Percentiles rank a stretch among this genome's conserved stretches.
Evolutionary conservation across 2,329 filamentous ascomycete species (phyloP).

Genomic region (Alternaria ethzedia): DNA sequence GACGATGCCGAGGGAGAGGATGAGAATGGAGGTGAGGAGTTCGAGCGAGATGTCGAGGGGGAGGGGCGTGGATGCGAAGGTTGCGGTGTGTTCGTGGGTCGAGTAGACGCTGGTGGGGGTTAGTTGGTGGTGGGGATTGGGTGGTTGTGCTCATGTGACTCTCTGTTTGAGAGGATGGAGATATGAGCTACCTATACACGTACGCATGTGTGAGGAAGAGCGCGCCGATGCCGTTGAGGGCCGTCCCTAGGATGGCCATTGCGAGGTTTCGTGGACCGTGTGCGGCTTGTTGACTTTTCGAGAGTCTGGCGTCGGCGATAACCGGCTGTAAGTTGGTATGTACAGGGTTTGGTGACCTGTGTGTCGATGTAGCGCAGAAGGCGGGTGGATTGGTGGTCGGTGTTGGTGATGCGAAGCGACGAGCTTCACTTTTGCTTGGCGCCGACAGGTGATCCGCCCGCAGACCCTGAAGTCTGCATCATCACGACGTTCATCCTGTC

Average conservation of each 20-base stretch:
- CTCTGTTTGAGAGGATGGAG: rapidly evolving
- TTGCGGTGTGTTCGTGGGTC: slow-evolving; percentile 85
- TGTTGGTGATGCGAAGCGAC: slow-evolving; percentile 13
- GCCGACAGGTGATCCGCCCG: neutral
- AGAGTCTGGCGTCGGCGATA: slow-evolving; percentile 1
- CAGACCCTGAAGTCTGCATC: neutral
- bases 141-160: neutral
- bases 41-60: slow-evolving; percentile 89
- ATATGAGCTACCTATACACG: slow-evolving; percentile 44
- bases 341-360: neutral
- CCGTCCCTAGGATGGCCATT: slow-evolving; percentile 76
- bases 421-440: slow-evolving; percentile 21
- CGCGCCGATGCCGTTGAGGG: slow-evolving; percentile 75
- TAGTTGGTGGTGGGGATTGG: slow-evolving; percentile 3
- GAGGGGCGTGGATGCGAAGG: slow-evolving; percentile 65
- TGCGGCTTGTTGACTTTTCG: neutral
- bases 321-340: slow-evolving; percentile 4
- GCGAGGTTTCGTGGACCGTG: slow-evolving; percentile 4
- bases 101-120: slow-evolving; percentile 80
- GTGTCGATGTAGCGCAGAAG: neutral
- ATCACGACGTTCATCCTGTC: neutral
- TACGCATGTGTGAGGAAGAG: slow-evolving; percentile 88
- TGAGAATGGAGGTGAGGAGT: slow-evolving; percentile 77
- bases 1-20: slow-evolving; percentile 86
- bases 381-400: slow-evolving; percentile 1